Evolutionary conservation across 2,329 filamentous ascomycete genomes (phyloP).

Genomic region (Celoporthe dispersa): DNA sequence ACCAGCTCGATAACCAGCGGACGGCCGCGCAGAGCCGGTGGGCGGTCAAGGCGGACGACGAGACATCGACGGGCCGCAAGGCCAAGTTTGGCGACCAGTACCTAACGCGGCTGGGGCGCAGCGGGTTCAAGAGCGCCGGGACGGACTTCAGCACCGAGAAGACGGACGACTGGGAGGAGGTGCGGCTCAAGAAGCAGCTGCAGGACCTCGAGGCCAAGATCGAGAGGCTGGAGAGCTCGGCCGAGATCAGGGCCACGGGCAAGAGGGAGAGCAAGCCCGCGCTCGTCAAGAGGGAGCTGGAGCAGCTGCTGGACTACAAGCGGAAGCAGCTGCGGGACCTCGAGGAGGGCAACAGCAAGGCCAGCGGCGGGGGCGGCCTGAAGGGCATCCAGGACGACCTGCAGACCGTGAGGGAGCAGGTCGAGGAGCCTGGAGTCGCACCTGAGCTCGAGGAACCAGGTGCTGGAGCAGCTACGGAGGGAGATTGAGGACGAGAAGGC

Average conservation of each 20-base stretch:
- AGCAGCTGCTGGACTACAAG: slow-evolving; percentile 96
- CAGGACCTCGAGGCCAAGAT: slow-evolving; percentile 88
- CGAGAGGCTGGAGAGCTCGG: slow-evolving; percentile 76
- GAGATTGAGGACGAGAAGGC: slow-evolving; percentile 88
- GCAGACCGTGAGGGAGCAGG: slow-evolving; percentile 88
- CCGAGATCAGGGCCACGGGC: slow-evolving; percentile 65
- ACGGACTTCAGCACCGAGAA: slow-evolving; percentile 89
- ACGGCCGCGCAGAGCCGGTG: slow-evolving; percentile 71
- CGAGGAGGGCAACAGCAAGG: slow-evolving; percentile 72
- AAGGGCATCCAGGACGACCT: slow-evolving; percentile 85
- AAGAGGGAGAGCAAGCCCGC: slow-evolving; percentile 84
- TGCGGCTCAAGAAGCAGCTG: slow-evolving; percentile 90
- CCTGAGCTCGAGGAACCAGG: slow-evolving; percentile 74
- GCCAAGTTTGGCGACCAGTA: slow-evolving; percentile 98
- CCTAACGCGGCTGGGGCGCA: slow-evolving; percentile 84
- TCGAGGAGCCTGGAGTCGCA: slow-evolving; percentile 88
- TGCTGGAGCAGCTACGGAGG: slow-evolving; percentile 74
- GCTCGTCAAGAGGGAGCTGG: slow-evolving; percentile 89
- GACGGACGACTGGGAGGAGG: slow-evolving; percentile 97
- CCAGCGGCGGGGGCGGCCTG: slow-evolving; percentile 71
- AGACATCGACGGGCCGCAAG: slow-evolving; percentile 85
- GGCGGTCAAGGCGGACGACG: slow-evolving; percentile 78
- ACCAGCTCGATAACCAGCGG: slow-evolving; percentile 80
- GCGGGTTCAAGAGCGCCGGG: slow-evolving; percentile 78
- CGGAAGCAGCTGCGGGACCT: slow-evolving; percentile 75